These are phyloP conservation scores for Talaromyces sp. DNA, from an alignment of 2,329 filamentous ascomycete species.

Conservation along the genomic window DNA sequence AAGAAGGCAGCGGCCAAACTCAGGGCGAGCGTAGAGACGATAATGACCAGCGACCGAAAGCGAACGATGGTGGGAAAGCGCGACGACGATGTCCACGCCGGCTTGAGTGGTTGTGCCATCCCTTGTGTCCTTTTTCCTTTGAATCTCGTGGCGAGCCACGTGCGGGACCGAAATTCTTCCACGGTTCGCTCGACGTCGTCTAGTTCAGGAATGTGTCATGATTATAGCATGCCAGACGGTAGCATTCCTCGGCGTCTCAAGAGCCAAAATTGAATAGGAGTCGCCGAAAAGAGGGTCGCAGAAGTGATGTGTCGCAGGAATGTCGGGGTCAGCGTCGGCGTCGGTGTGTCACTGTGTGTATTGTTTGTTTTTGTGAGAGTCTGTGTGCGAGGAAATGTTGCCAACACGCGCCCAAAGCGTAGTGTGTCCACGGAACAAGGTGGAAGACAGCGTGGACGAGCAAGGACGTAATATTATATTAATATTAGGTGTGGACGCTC, in stretches of 20 bases:
- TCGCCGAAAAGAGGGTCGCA: too few relatives aligned
- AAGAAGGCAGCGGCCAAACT: slow-evolving; percentile 1
- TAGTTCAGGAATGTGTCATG: slow-evolving; percentile 1
- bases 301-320: not conserved
- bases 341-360: not conserved
- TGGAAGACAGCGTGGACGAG: not conserved
- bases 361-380: not conserved
- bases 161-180: not conserved
- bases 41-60: not conserved
- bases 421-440: not conserved
- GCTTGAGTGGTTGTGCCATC: slow-evolving; percentile 5
- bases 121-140: not conserved
- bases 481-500: too few relatives aligned
- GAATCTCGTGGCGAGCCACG: not conserved
- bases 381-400: not conserved
- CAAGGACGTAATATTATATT: not conserved
- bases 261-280: too few relatives aligned
- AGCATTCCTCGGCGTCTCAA: not conserved
- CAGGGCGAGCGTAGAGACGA: slow-evolving; percentile 2
- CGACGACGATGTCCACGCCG: slow-evolving; percentile 2
- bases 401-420: not conserved
- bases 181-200: not conserved
- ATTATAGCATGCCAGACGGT: not conserved
- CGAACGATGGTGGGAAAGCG: slow-evolving; percentile 3
- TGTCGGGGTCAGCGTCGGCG: not conserved